Percentiles rank a stretch among this genome's conserved stretches.
Conservation (phyloP, 73 alveolate species). For the Urostyla sp. region DNA sequence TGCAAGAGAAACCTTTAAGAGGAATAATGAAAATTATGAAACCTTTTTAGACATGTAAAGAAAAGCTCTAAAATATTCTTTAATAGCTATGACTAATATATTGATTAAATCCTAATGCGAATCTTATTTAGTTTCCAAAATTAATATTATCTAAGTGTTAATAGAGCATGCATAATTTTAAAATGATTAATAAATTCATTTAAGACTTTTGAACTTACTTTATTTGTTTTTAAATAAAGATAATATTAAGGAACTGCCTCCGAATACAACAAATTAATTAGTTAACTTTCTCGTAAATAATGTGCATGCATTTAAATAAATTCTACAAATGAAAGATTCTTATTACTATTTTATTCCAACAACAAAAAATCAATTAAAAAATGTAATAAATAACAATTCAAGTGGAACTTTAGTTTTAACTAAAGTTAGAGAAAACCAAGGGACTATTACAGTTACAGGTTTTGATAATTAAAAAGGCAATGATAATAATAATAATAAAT, state of each 20-base stretch:
- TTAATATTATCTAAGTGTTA: slow-evolving; percentile 1
- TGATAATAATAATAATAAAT: slow-evolving; percentile 10
- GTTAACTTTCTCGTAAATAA: slow-evolving; percentile 42
- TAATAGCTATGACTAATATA: slow-evolving; percentile 64
- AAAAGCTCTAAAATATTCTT: slow-evolving; percentile 51
- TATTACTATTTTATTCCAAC: slow-evolving; percentile 38
- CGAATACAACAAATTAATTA: not conserved
- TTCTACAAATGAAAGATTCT: slow-evolving; percentile 49
- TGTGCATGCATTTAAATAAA: slow-evolving; percentile 42
- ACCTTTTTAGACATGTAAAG: slow-evolving; percentile 33
- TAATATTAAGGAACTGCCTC: slow-evolving; percentile 14
- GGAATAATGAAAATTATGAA: slow-evolving; percentile 12
- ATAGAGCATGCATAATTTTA: slow-evolving; percentile 47
- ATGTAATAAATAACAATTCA: too few species aligned
- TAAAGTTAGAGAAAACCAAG: slow-evolving; percentile 5
- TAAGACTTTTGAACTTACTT: slow-evolving; percentile 45
- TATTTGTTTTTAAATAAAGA: slow-evolving; percentile 38
- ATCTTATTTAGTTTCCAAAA: slow-evolving; percentile 14
- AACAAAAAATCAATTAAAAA: too few species aligned
- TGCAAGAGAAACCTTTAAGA: not conserved
- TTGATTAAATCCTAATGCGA: slow-evolving; percentile 47
- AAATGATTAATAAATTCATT: slow-evolving; percentile 46
- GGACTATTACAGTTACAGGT: slow-evolving; percentile 16
- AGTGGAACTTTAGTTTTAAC: too few species aligned
- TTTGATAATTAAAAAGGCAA: slow-evolving; percentile 41